Base-by-base conservation (phyloP, 2,329 filamentous ascomycete genomes). In the Alternaria panax region DNA sequence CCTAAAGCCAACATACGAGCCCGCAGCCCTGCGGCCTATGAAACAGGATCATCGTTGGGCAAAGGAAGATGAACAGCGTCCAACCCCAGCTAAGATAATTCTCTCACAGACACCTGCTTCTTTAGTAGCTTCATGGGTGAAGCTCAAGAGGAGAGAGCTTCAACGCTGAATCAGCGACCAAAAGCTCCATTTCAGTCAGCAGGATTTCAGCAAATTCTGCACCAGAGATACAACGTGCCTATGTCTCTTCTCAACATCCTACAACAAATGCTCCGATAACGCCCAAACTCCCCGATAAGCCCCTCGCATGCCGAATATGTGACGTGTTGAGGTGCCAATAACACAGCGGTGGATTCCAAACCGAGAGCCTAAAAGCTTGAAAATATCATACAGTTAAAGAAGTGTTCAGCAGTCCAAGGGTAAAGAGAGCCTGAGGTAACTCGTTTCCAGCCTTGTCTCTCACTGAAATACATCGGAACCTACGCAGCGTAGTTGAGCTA, bases 271-370 rank as follows among this genome's bases (percentile, higher is more conserved):
- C 36, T 8, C 53, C 53, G 53, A 56, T n/a, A 43, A 9, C 14
- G 14, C 45, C n/a, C 43, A 56, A 56, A 56, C 27, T 51, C 43
- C n/a, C 53, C 53, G 53, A 56, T 30, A 42, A 30, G 2, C 14
- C 53, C 36, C 18, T 42, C 28, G 45, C 12, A 11, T n/a, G 28
- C 36, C 34, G n/a, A n/a, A 7, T 41, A 34, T 24, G 28, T 42
- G 43, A 30, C 16, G 18, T 36, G n/a, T 40, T n/a, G 36, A 34
- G 16, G 20, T n/a, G 32, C 27, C 34, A 45, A 24, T n/a, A 36
- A 51, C 41, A 28, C 12, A 9, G 27, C 18, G 18, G 16, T n/a
- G 20, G 25, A 51, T 22, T 25, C 6, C 7, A 27, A 54, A 12
- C n/a, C 30, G 24, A 54, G 11, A 45, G 14, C 12, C 16, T 38